Base-by-base conservation (phyloP, 768 basidiomycete species). In the Agaricus sinodeliciosus region DNA sequence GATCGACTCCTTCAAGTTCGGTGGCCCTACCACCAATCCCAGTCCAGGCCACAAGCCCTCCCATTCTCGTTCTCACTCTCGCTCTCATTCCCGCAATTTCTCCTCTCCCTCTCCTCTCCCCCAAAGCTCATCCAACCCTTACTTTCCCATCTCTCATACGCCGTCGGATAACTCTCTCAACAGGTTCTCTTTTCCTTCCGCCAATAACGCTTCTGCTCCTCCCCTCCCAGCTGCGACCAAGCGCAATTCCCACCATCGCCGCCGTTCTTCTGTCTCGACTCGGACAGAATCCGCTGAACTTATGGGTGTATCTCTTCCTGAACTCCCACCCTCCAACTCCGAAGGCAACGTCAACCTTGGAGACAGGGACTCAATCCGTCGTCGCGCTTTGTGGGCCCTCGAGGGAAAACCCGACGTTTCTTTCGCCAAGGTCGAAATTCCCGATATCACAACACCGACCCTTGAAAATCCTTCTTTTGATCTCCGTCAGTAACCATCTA, bases 251-350 rank as follows among this genome's bases (percentile, higher is more conserved):
- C 90, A 91, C 60, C 93, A 94, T 60, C 78, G 81, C 12, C 88
- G 93, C 44, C 81, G 82, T 39, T 92, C 91, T 1, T 91, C 89
- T 22, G 90, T 95, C 25, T 91, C 93, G 9, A 94, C 92, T 37
- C 84, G 91, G 56, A 79, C 78, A 58, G 93, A 95, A 71, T 93
- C 90, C 16, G 87, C 90, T 15, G 93, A 94, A 61, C 72, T 95
- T 62, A 94, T 95, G 88, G 90, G 90, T 25, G 79, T 90, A 11
- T 69, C 85, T 19, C 70, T 88, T 36, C 82, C 87, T 11, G 81
- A 84, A 55, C 75, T 90, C 22, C 80, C 82, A 4, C 60, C 77
- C 8, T 78, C 80, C 1, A 70, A 72, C 25, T 74, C 81, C 1
- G 84, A 90, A 28, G 83, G 87, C 63, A 82, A 82, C 59, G 69